A percentile compares a stretch with the other conserved stretches of the same genome.
phyloP scores from a whole-genome alignment of 768 basidiomycete species.

The Tulasnella sp. region DNA sequence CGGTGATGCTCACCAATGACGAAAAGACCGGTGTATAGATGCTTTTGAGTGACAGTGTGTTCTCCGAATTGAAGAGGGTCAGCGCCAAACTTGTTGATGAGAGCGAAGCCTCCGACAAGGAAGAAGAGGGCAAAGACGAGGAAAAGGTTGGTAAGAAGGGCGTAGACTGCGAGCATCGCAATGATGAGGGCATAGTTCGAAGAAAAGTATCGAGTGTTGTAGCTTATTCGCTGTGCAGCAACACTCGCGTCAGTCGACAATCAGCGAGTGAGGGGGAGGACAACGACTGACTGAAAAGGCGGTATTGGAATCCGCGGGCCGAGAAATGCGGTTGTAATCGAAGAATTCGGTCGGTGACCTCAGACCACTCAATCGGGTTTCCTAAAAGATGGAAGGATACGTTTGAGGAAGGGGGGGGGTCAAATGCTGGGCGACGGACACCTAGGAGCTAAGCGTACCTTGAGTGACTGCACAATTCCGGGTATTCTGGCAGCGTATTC shows the following conservation, averaged over 20 bases:
- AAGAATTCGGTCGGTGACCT: conserved; percentile 75
- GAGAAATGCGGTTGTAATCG: conserved; percentile 76
- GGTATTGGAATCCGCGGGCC: conserved; percentile 57
- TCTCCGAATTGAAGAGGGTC: conserved; percentile 82
- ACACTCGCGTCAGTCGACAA: conserved; percentile 50
- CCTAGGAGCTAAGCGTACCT: background rate
- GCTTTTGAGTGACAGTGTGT: conserved; percentile 80
- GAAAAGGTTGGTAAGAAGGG: conserved; percentile 72
- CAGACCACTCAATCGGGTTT: conserved; percentile 71
- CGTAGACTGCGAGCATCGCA: conserved; percentile 75
- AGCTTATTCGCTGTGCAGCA: conserved; percentile 44
- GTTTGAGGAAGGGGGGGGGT: background rate
- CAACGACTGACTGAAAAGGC: conserved; percentile 18
- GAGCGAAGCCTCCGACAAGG: conserved; percentile 85
- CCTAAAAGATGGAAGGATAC: conserved; percentile 43
- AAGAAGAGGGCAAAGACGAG: conserved; percentile 81
- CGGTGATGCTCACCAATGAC: conserved; percentile 73
- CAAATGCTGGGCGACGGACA: background rate
- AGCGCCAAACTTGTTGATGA: conserved; percentile 86
- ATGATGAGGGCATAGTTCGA: conserved; percentile 87
- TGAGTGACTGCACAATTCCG: conserved; percentile 19
- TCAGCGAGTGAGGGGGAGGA: background rate
- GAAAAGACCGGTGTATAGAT: conserved; percentile 83
- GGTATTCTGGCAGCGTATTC: conserved; percentile 20
- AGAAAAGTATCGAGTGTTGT: conserved; percentile 39